A percentile compares a stretch with the other conserved stretches of the same genome.
Evolutionary conservation across 2,329 filamentous ascomycete species (phyloP).

Genomic region (Ophiocordyceps camponoti-leonardi): DNA sequence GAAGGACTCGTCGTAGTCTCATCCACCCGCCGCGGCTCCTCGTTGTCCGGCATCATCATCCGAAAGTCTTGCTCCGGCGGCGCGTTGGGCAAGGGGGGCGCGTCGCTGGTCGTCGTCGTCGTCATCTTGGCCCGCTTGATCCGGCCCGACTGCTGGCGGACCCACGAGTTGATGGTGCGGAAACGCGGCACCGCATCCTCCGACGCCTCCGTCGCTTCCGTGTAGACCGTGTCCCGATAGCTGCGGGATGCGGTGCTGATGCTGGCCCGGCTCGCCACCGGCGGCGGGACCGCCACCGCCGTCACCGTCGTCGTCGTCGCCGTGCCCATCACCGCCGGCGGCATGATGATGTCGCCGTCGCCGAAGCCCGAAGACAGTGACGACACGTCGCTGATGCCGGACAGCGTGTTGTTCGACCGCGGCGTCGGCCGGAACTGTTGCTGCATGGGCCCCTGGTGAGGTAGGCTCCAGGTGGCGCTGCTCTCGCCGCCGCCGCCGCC

Average conservation of each 20-base stretch:
- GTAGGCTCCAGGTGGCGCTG: not conserved
- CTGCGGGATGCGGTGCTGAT: slow-evolving; percentile 1
- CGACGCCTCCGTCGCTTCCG: slow-evolving; percentile 30
- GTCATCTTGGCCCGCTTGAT: slow-evolving; percentile 29
- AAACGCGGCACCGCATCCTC: slow-evolving; percentile 39
- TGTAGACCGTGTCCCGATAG: slow-evolving; percentile 32
- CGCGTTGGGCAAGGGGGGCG: slow-evolving; percentile 22
- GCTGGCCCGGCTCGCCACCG: slow-evolving; percentile 3
- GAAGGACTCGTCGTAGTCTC: not conserved
- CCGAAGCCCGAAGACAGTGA: slow-evolving; percentile 49
- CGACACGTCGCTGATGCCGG: slow-evolving; percentile 32
- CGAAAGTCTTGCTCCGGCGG: slow-evolving; percentile 28
- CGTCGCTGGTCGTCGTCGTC: slow-evolving; percentile 11
- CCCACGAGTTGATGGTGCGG: slow-evolving; percentile 44
- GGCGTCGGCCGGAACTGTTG: slow-evolving; percentile 3
- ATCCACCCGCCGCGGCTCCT: slow-evolving; percentile 25
- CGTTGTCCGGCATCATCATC: slow-evolving; percentile 33
- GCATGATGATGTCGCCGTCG: slow-evolving; percentile 39
- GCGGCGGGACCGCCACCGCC: slow-evolving; percentile 1
- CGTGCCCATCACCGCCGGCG: slow-evolving; percentile 7
- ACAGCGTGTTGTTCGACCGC: slow-evolving; percentile 4
- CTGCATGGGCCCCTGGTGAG: slow-evolving; percentile 1
- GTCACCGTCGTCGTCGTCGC: slow-evolving; percentile 5
- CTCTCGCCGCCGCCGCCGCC: not conserved
- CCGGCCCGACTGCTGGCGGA: slow-evolving; percentile 42